phyloP scores from a whole-genome alignment of 2,329 filamentous ascomycete genomes.

The Pseudocercospora musae region DNA sequence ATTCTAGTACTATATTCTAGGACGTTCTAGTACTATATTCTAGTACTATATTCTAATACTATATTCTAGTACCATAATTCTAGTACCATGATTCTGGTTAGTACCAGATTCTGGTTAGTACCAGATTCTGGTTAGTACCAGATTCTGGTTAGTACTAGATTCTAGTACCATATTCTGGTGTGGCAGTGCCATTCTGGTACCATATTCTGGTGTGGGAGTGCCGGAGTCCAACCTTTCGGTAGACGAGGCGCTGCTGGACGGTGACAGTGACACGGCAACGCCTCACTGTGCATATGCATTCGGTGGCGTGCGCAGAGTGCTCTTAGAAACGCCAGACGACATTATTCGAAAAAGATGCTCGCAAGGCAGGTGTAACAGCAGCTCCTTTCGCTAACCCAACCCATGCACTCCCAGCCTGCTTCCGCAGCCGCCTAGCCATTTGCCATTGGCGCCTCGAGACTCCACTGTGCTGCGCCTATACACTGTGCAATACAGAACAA shows the following conservation, averaged over 20 bases:
- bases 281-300: slow-evolving; percentile 13
- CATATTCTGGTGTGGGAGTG: no score
- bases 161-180: no score
- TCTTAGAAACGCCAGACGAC: slow-evolving; percentile 9
- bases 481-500: no score
- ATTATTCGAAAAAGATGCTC: background rate
- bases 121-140: no score
- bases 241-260: background rate
- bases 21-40: no score
- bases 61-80: no score
- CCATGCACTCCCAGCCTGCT: slow-evolving; percentile 8
- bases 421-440: slow-evolving; percentile 2
- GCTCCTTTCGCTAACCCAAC: slow-evolving; percentile 13
- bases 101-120: no score
- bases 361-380: slow-evolving; percentile 9
- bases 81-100: no score
- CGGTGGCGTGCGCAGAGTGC: slow-evolving; percentile 1
- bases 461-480: slow-evolving; percentile 9
- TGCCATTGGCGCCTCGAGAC: slow-evolving; percentile 6
- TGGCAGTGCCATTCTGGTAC: slow-evolving; percentile 17
- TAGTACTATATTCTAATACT: no score
- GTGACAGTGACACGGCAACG: background rate
- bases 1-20: no score
- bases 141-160: no score
- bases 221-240: slow-evolving; percentile 15